These are phyloP conservation scores for Leccinum pellstonianum DNA, from an alignment of 768 basidiomycete genomes.

Conservation along the genomic window DNA sequence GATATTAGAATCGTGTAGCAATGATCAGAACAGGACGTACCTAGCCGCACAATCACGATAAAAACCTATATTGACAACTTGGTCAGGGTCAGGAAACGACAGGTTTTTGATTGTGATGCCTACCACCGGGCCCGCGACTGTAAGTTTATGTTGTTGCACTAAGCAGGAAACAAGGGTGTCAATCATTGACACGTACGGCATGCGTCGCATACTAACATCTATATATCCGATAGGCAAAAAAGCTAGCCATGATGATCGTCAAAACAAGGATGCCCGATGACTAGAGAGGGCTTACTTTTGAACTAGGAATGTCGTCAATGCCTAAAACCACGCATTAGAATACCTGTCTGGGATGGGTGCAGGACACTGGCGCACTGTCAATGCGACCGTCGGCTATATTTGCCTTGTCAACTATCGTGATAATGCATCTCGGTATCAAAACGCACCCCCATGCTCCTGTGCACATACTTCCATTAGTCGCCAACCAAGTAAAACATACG, in stretches of 20 bases:
- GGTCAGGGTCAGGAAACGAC: neutral
- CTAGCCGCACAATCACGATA: slow-evolving; percentile 19
- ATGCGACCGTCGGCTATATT: slow-evolving; percentile 18
- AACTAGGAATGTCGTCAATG: slow-evolving; percentile 24
- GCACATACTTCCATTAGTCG: neutral
- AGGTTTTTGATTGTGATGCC: neutral
- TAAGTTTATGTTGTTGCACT: slow-evolving; percentile 17
- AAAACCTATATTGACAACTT: slow-evolving; percentile 8
- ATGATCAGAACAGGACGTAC: slow-evolving; percentile 6
- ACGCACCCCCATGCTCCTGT: slow-evolving; percentile 28
- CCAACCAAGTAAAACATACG: neutral
- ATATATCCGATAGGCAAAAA: slow-evolving; percentile 28
- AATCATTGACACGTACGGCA: neutral
- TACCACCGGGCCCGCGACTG: slow-evolving; percentile 21
- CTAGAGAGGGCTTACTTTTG: slow-evolving; percentile 15
- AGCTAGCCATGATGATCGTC: slow-evolving; percentile 11
- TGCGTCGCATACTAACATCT: slow-evolving; percentile 11
- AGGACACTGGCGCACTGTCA: slow-evolving; percentile 18
- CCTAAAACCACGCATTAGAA: slow-evolving; percentile 12
- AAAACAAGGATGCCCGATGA: neutral
- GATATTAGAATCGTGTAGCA: neutral
- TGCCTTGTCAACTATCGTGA: neutral
- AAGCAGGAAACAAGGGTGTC: neutral
- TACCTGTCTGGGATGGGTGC: neutral
- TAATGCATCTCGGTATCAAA: neutral